A percentile compares a stretch with the other conserved stretches of the same genome.
Conservation (phyloP, 352 stramenopile genomes). For the Pythium biforme region DNA sequence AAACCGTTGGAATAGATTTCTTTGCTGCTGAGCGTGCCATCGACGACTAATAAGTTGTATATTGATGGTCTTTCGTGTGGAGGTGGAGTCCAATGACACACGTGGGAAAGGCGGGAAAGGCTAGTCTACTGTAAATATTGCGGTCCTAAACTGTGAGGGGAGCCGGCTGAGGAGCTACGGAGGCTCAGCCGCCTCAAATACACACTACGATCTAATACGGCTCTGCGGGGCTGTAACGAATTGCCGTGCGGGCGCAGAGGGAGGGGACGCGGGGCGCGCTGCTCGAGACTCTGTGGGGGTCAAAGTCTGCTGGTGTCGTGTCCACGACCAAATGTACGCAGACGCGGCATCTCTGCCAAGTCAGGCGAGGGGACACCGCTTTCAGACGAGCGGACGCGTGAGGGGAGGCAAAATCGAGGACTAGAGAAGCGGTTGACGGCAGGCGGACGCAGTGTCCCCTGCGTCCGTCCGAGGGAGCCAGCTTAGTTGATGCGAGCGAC, state of each 20-base stretch:
- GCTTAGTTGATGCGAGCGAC: conserved; percentile 84
- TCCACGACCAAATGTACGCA: conserved; percentile 12
- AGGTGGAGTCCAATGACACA: neutral
- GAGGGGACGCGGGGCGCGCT: neutral
- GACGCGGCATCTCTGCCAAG: neutral
- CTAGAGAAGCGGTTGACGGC: neutral
- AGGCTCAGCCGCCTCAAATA: conserved; percentile 17
- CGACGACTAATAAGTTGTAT: neutral
- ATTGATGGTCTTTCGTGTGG: too few species aligned
- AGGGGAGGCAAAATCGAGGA: conserved; percentile 21
- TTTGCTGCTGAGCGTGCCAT: too few species aligned
- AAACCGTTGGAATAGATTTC: too few species aligned
- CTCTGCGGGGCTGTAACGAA: conserved; percentile 1
- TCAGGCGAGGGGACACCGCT: neutral
- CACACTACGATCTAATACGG: conserved; percentile 29
- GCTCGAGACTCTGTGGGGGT: neutral
- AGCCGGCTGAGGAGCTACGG: conserved; percentile 4
- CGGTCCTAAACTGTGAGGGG: conserved; percentile 24
- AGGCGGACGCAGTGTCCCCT: neutral
- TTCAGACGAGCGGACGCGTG: neutral
- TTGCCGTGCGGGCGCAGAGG: neutral
- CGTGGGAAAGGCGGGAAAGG: neutral
- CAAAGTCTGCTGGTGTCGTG: neutral
- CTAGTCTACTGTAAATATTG: conserved; percentile 26
- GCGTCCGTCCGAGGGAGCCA: neutral